A percentile compares a stretch with the other conserved stretches of the same genome.
These are phyloP conservation scores for Phialemoniopsis sp. DNA, from an alignment of 2,329 filamentous ascomycete species.

Conservation along the genomic window DNA sequence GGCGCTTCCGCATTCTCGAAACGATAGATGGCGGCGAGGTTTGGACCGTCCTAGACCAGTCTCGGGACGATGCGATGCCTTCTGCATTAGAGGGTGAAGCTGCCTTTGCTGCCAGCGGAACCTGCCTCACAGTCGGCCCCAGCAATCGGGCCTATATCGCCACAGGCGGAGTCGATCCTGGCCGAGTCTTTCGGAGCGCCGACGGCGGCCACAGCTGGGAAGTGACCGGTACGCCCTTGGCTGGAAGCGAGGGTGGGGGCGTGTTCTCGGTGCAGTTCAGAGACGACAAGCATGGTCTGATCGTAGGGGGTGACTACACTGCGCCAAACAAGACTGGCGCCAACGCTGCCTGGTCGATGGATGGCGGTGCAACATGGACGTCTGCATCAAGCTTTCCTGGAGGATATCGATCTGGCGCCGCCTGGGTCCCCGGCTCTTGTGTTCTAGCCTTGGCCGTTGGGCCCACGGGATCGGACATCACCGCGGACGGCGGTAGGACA, in stretches of 20 bases:
- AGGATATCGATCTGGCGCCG: constrained; percentile 23
- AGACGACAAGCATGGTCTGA: constrained; percentile 18
- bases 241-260: constrained; percentile 18
- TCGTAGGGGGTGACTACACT: constrained; percentile 24
- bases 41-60: constrained; percentile 18
- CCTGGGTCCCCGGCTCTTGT: constrained; percentile 19
- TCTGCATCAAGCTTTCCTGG: constrained; percentile 17
- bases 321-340: constrained; percentile 11
- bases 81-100: constrained; percentile 19
- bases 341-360: constrained; percentile 21
- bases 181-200: constrained; percentile 19
- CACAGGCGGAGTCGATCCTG: constrained; percentile 19
- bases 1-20: constrained; percentile 23
- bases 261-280: constrained; percentile 26
- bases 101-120: constrained; percentile 26
- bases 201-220: constrained; percentile 21
- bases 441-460: constrained; percentile 22
- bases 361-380: constrained; percentile 22
- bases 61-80: constrained; percentile 15
- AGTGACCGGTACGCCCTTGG: constrained; percentile 16
- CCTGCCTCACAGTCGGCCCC: constrained; percentile 21
- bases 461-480: constrained; percentile 24
- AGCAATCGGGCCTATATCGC: constrained; percentile 23
- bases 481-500: constrained; percentile 18
- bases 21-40: constrained; percentile 20